These are phyloP conservation scores for Rubia yunnanensis DNA, from an alignment of 257 asterid species.

Conservation along the genomic window DNA sequence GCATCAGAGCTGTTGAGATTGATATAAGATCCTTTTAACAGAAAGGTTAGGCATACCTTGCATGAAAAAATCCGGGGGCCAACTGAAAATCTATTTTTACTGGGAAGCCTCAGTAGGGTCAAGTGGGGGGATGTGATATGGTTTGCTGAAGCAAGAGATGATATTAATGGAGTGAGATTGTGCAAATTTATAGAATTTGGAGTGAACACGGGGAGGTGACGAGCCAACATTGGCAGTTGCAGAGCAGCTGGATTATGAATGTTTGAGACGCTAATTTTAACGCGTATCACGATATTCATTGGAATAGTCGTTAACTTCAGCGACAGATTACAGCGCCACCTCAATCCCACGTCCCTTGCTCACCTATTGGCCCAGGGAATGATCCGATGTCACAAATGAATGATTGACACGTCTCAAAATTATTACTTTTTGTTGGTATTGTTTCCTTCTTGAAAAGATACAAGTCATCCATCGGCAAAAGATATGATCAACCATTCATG, in stretches of 20 bases:
- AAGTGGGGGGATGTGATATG: background rate
- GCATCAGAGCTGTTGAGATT: background rate
- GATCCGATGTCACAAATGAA: background rate
- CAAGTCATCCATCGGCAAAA: no score
- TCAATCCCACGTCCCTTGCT: background rate
- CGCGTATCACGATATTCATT: background rate
- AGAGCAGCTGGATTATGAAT: constrained; percentile 1
- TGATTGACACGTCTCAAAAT: background rate
- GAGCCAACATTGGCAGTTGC: background rate
- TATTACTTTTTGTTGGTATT: no score
- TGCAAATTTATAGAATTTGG: constrained; percentile 20
- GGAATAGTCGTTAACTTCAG: background rate
- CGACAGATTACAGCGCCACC: background rate
- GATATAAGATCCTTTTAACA: background rate
- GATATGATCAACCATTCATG: no score
- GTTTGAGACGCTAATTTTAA: background rate
- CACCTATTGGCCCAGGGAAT: background rate
- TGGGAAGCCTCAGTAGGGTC: background rate
- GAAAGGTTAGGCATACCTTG: constrained; percentile 5
- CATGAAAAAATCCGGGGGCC: constrained; percentile 9
- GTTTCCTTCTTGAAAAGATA: no score
- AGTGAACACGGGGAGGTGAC: constrained; percentile 4
- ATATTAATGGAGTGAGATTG: background rate
- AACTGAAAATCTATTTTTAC: background rate
- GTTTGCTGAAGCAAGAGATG: background rate